These are phyloP conservation scores for Blastobotrys ciferrii DNA, from an alignment of 1,139 yeast genomes.

Conservation along the genomic window DNA sequence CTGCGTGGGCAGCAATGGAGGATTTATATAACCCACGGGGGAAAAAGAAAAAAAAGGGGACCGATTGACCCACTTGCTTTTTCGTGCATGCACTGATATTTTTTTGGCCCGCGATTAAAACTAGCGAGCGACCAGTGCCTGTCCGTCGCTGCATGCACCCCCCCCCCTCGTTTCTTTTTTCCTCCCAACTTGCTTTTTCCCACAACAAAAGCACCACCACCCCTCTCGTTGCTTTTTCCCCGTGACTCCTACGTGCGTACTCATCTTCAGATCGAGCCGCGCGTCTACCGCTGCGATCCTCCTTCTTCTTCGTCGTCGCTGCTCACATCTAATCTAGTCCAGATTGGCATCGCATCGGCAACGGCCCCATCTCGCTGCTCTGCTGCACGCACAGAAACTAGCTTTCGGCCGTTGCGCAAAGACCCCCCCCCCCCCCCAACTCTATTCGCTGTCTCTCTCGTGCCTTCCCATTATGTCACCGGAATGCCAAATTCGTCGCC, in stretches of 20 bases:
- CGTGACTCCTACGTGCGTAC: no score
- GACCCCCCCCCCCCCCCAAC: not conserved
- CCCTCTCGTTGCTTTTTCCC: not conserved
- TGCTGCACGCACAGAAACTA: not conserved
- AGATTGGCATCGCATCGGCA: no score
- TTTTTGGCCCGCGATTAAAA: not conserved
- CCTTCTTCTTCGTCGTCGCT: no score
- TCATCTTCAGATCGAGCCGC: no score
- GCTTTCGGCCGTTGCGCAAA: not conserved
- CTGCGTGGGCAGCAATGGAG: not conserved
- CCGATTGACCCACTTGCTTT: not conserved
- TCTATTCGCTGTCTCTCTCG: not conserved
- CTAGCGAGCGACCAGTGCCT: not conserved
- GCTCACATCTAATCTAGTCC: no score
- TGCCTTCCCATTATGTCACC: not conserved
- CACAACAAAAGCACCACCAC: no score
- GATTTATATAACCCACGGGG: constrained; percentile 4
- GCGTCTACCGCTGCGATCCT: no score
- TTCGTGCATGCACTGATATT: constrained; percentile 2
- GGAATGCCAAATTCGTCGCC: not conserved
- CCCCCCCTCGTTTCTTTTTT: not conserved
- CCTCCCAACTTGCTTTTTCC: not conserved
- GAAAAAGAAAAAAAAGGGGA: constrained; percentile 1
- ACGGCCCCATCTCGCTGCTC: no score
- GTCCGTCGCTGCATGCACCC: not conserved